Base-by-base conservation (phyloP, 2,329 filamentous ascomycete species). In the Trichoderma gracile region DNA sequence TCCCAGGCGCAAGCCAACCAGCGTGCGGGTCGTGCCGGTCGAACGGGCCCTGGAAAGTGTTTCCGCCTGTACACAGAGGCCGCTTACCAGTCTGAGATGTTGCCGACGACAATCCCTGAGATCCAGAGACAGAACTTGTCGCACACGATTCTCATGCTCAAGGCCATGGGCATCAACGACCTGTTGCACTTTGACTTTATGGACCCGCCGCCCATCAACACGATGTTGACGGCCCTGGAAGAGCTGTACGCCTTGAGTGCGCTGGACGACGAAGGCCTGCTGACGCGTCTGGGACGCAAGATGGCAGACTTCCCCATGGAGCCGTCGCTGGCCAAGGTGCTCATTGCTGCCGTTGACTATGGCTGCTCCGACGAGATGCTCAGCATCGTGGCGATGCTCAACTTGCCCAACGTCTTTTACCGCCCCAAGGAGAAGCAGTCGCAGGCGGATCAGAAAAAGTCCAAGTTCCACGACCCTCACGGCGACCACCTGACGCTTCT, bases 281-380 rank as follows among this genome's bases (percentile, higher is more conserved):
- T 99, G 2, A 99, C 95, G 0, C 88, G 95, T 7, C 84, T 97
- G 1, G 95, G 95, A 8, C 87, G 95, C 52, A 96, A 97, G 76
- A 98, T 99, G 94, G 93, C 95, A 12, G 94, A 99, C 73, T 98
- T 98, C 76, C 95, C 95, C 0, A 98, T 98, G 92, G 93, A 98
- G 64, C 95, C 95, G 0, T 88, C 92, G 0, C 83, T 98, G 0
- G 91, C 93, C 60, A 99, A 98, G 76, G 89, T 92, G 0, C 84
- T 99, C 1, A 96, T 99, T 67, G 89, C 88, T 12, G 92, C 92
- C 0, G 91, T 96, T 2, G 91, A 97, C 53, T 85, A 96, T 69
- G 85, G 89, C 30, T 99, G 96, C 77, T 93, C 92, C 0, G 95
- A 99, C 27, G 95, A 99, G 77, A 88, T 98, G 72, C 86, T 99